phyloP scores from a whole-genome alignment of 2,329 filamentous ascomycete species.

The Malbranchea cinnamomea region DNA sequence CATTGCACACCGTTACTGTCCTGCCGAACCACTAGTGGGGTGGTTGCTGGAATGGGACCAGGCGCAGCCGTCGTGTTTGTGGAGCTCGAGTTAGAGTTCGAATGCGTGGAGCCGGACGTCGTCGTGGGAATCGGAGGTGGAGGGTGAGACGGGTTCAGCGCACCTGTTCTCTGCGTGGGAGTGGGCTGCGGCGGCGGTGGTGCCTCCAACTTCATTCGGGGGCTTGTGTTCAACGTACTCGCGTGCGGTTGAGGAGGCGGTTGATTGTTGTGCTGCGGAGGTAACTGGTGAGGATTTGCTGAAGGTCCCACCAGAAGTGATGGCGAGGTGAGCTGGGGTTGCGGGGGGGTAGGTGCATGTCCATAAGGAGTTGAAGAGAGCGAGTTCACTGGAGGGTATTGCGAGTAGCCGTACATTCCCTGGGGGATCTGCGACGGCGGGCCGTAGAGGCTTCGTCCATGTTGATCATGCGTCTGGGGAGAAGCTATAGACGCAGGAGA shows the following conservation, averaged over 20 bases:
- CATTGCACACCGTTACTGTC: slow-evolving; percentile 95
- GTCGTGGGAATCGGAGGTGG: slow-evolving; percentile 39
- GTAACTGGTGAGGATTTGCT: slow-evolving; percentile 26
- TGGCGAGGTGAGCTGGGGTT: slow-evolving; percentile 39
- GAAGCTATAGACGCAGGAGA: slow-evolving; percentile 89
- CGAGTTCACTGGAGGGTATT: slow-evolving; percentile 37
- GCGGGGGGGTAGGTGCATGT: slow-evolving; percentile 37
- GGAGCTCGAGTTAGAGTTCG: slow-evolving; percentile 33
- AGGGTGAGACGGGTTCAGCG: slow-evolving; percentile 29
- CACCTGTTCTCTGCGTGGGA: slow-evolving; percentile 20
- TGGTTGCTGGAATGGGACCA: slow-evolving; percentile 91
- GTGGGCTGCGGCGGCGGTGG: slow-evolving; percentile 24
- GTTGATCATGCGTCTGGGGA: slow-evolving; percentile 74
- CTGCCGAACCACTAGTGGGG: slow-evolving; percentile 82
- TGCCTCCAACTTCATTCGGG: slow-evolving; percentile 33
- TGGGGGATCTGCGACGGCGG: slow-evolving; percentile 69
- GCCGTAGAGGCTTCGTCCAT: slow-evolving; percentile 67
- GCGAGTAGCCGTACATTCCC: slow-evolving; percentile 64
- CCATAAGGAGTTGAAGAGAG: slow-evolving; percentile 43
- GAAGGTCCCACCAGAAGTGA: slow-evolving; percentile 41
- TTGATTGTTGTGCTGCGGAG: slow-evolving; percentile 23
- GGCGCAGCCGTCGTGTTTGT: slow-evolving; percentile 84
- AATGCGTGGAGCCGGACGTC: slow-evolving; percentile 17
- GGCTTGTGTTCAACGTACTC: slow-evolving; percentile 50
- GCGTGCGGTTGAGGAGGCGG: slow-evolving; percentile 32